A percentile compares a stretch with the other conserved stretches of the same genome.
Conservation (phyloP, 129 eudicot species). For the Ambrosia artemisiifolia region DNA sequence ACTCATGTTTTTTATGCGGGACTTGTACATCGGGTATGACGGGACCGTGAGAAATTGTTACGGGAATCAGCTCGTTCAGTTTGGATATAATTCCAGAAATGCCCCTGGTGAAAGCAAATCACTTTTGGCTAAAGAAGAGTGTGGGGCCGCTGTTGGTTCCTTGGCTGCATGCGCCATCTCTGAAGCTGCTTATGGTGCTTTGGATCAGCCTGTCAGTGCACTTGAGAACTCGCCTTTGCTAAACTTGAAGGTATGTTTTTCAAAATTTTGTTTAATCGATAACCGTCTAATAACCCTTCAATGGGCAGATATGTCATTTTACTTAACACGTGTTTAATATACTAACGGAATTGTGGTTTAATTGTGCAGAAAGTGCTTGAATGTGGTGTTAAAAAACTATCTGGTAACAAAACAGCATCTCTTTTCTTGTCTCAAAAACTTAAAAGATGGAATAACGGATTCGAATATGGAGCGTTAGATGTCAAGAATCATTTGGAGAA, state of each 20-base stretch:
- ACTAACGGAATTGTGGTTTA: conserved; percentile 19
- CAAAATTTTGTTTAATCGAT: too few relatives aligned
- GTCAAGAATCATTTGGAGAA: conserved; percentile 77
- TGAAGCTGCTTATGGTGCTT: conserved; percentile 91
- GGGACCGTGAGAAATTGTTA: conserved; percentile 77
- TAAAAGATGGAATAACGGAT: conserved; percentile 55
- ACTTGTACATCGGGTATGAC: conserved; percentile 61
- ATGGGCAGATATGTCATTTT: conserved; percentile 1
- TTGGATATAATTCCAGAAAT: conserved; percentile 36
- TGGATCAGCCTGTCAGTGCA: conserved; percentile 85
- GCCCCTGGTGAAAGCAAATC: conserved; percentile 22
- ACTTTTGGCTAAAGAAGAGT: conserved; percentile 23
- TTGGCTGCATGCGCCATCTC: conserved; percentile 90
- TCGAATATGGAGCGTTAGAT: conserved; percentile 86
- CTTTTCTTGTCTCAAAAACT: conserved; percentile 69
- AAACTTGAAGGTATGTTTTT: conserved; percentile 60
- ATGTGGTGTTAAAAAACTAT: conserved; percentile 62
- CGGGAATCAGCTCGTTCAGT: conserved; percentile 83
- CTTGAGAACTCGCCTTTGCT: conserved; percentile 84
- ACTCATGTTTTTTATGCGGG: conserved; percentile 90
- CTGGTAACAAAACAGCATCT: conserved; percentile 61
- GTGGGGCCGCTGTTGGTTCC: conserved; percentile 82
- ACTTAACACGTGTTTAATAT: background rate
- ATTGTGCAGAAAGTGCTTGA: conserved; percentile 77
- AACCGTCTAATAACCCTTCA: too few relatives aligned